Evolutionary conservation across 139 green algal genomes (phyloP).

Genomic region (Prasinococcaceae sp.): DNA sequence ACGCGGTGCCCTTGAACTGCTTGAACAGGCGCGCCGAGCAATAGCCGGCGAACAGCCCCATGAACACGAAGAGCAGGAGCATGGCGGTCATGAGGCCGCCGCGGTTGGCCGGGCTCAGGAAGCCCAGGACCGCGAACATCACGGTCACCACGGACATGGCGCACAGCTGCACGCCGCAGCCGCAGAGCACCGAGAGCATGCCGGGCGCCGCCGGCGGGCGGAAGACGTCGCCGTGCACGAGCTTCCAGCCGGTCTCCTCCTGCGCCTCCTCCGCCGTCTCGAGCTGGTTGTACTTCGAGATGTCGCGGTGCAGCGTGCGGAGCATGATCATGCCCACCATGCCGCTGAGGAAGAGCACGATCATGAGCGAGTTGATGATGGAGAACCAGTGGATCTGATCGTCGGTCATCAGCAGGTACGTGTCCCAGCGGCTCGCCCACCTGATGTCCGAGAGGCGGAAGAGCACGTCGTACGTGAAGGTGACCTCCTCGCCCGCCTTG

Average conservation of each 20-base stretch:
- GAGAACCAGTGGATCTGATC: conserved; percentile 97
- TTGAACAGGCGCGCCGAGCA: conserved; percentile 81
- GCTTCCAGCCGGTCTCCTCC: conserved; percentile 96
- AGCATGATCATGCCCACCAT: conserved; percentile 99
- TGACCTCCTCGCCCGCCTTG: conserved; percentile 63
- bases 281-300: conserved; percentile 95
- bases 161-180: conserved; percentile 88
- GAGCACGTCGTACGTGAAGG: conserved; percentile 94
- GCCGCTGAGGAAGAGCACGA: conserved; percentile 92
- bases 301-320: conserved; percentile 83
- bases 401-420: conserved; percentile 89
- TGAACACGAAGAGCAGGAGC: conserved; percentile 94
- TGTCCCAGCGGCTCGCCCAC: conserved; percentile 96
- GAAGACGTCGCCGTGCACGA: conserved; percentile 98
- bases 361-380: conserved; percentile 99
- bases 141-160: conserved; percentile 84
- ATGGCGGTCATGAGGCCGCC: conserved; percentile 94
- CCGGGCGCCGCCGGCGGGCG: conserved; percentile 49
- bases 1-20: conserved; percentile 70
- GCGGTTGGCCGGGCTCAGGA: conserved; percentile 93
- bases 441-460: conserved; percentile 72
- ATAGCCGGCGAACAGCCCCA: conserved; percentile 90
- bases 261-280: conserved; percentile 78
- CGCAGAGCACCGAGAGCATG: conserved; percentile 73
- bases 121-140: conserved; percentile 89